Evolutionary conservation across 73 alveolate species (phyloP), one percentile per base, ranked within the genome.

Genomic region (Halteria grandinella): DNA sequence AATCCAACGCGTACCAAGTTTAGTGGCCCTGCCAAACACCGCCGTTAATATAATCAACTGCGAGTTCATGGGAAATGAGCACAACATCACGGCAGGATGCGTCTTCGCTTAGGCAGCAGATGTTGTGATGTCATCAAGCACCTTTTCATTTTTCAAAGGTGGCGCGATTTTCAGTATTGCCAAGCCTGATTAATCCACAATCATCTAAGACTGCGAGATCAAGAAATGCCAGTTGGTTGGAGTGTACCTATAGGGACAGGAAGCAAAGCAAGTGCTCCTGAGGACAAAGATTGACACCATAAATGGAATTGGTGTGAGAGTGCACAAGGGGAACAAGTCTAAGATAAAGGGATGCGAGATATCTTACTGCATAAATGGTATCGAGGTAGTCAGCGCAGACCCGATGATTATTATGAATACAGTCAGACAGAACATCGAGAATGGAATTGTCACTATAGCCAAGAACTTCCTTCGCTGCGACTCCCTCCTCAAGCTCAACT

Each of bases 281-380:
- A 53, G 94, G 15, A 36, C 51, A 0, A 72, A 70, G 21, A 80
- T 89, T 17, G 88, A 59, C 29, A 50, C 55, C 34, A 78, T 53
- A n/a, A 93, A 86, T 15, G 97, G 93, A 0, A 81, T 88, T 7
- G 97, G 94, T 14, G 86, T 89, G 0, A 89, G 80, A 45, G 81
- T 89, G 0, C 86, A 81, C 37, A 76, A 60, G 28, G 83, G 86
- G 7, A 79, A 74, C 79, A 66, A 81, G 59, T 80, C 91, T 1
- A 41, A 64, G 55, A 62, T 87, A 28, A 72, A 86, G 33, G 89
- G 90, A 29, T 62, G 85, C 24, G 97, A 89, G 29, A 89, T 89
- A 10, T 55, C 78, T 12, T 44, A 86, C 40, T 85, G 88, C 77
- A 76, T 73, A 44, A 63, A 51, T 15, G 96, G 96, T 0, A 77